A percentile compares a stretch with the other conserved stretches of the same genome.
phyloP scores from a whole-genome alignment of 352 stramenopile species.

The Pythium rhizo-oryzae region DNA sequence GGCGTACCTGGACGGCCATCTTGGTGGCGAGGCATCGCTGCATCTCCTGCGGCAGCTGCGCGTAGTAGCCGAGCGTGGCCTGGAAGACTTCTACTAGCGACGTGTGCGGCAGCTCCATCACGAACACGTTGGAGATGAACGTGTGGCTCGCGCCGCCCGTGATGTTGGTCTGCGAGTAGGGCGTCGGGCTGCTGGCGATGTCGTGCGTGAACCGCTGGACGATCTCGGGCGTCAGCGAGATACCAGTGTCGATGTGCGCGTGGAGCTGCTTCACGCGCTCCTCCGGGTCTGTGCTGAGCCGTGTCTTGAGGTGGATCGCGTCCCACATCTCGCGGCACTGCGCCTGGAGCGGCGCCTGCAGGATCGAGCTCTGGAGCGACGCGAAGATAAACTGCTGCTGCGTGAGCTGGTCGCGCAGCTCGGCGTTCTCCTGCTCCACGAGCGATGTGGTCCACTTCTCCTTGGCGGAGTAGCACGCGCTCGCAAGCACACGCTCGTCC shows the following conservation, averaged over 20 bases:
- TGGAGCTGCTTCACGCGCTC: slow-evolving; percentile 43
- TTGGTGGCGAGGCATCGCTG: slow-evolving; percentile 33
- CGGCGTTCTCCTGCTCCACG: slow-evolving; percentile 50
- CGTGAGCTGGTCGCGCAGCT: slow-evolving; percentile 58
- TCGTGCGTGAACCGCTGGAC: slow-evolving; percentile 41
- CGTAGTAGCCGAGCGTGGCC: slow-evolving; percentile 44
- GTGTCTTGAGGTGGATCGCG: slow-evolving; percentile 42
- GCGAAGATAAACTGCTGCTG: slow-evolving; percentile 71
- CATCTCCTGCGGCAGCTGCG: slow-evolving; percentile 37
- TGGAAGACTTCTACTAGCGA: slow-evolving; percentile 39
- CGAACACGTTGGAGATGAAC: slow-evolving; percentile 55
- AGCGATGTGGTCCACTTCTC: slow-evolving; percentile 54
- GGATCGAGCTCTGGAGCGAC: slow-evolving; percentile 55
- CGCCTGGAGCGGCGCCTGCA: slow-evolving; percentile 53
- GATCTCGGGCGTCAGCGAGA: slow-evolving; percentile 40
- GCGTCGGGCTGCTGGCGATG: slow-evolving; percentile 38
- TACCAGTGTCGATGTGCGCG: slow-evolving; percentile 36
- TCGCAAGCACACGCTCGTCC: slow-evolving; percentile 33
- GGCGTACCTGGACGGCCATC: slow-evolving; percentile 34
- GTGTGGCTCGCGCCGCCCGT: slow-evolving; percentile 52
- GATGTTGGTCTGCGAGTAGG: slow-evolving; percentile 66
- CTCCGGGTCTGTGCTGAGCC: slow-evolving; percentile 18
- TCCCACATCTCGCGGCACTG: slow-evolving; percentile 56
- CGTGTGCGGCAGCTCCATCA: slow-evolving; percentile 46
- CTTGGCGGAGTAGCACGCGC: slow-evolving; percentile 51